Conservation (phyloP, 495 filamentous ascomycete species). For the Chaetomium tenue region DNA sequence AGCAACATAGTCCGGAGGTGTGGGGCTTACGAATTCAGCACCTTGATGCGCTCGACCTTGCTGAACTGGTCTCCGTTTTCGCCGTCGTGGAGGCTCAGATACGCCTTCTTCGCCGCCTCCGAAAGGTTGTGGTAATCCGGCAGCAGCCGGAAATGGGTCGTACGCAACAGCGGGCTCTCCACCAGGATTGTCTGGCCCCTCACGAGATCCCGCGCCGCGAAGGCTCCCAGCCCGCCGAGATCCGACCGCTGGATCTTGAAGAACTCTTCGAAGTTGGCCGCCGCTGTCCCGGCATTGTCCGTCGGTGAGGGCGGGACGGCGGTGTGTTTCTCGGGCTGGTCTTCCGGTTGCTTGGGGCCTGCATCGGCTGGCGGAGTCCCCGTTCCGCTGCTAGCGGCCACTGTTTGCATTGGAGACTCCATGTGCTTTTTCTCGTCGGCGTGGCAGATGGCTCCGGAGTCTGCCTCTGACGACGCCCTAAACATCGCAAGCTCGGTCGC, state of each 20-base stretch:
- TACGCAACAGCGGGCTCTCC: constrained; percentile 30
- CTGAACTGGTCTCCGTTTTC: constrained; percentile 19
- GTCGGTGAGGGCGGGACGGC: constrained; percentile 1
- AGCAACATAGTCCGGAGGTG: neutral
- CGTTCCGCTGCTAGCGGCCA: neutral
- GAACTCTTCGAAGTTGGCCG: neutral
- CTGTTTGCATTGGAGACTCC: neutral
- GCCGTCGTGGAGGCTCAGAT: constrained; percentile 21
- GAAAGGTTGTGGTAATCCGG: constrained; percentile 24
- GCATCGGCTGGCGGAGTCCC: neutral
- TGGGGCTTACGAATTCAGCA: constrained; percentile 33
- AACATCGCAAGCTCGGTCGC: neutral
- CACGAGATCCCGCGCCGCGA: constrained; percentile 32
- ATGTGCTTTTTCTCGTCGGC: neutral
- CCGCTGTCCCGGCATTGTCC: neutral
- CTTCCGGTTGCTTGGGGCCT: neutral
- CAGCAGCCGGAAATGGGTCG: constrained; percentile 18
- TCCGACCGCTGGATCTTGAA: constrained; percentile 31
- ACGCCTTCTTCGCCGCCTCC: constrained; percentile 13
- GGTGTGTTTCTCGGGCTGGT: neutral
- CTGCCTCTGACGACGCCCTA: neutral
- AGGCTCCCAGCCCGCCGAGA: constrained; percentile 35
- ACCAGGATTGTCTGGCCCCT: constrained; percentile 30
- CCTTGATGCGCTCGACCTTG: constrained; percentile 27
- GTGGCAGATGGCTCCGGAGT: neutral